Conservation (phyloP, 768 basidiomycete species). For the Suillus spraguei region DNA sequence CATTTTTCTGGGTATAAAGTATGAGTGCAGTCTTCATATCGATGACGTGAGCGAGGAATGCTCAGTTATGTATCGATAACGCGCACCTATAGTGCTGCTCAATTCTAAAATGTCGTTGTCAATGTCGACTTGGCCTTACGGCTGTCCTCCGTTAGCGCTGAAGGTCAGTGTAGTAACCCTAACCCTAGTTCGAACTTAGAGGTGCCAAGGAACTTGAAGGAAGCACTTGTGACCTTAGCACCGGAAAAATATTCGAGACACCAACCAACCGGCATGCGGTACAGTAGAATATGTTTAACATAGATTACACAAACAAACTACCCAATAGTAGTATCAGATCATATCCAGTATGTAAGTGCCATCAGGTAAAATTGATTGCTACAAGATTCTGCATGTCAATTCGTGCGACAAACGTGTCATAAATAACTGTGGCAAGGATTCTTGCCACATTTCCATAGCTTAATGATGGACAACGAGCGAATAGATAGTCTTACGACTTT, state of each 20-base stretch:
- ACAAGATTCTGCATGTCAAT: neutral
- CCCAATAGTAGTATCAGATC: neutral
- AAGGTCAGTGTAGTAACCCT: neutral
- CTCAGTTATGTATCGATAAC: neutral
- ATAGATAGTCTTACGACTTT: neutral
- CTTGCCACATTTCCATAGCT: neutral
- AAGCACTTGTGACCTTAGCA: too few species aligned
- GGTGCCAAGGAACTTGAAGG: too few species aligned
- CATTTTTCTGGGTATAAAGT: neutral
- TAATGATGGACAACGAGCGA: neutral
- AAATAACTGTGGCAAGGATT: neutral
- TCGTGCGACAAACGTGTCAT: neutral
- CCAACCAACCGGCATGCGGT: too few species aligned
- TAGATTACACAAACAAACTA: neutral
- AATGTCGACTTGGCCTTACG: too few species aligned
- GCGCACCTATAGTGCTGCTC: too few species aligned
- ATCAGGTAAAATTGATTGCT: neutral
- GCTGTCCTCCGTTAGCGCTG: constrained; percentile 1
- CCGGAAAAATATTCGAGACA: too few species aligned
- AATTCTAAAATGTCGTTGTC: too few species aligned
- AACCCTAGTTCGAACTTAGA: too few species aligned
- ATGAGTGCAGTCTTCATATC: neutral
- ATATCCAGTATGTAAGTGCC: neutral
- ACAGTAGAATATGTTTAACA: neutral
- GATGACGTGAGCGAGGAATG: neutral